Base-by-base conservation (phyloP, 768 basidiomycete genomes). In the Ramaria rubella region DNA sequence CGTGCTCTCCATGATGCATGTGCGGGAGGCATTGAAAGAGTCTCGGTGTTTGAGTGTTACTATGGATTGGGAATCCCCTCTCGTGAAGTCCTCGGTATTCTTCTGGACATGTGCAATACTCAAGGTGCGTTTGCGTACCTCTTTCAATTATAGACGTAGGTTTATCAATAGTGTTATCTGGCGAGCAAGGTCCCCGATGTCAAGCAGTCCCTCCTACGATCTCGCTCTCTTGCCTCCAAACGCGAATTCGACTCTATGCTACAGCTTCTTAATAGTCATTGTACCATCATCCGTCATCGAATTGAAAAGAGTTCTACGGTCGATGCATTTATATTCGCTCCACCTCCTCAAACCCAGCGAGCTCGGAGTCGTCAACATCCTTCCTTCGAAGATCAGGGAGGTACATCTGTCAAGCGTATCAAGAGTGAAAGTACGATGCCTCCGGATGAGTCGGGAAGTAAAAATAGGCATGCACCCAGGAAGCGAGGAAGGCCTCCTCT, bases 61-160 rank as follows among this genome's bases (percentile, higher is more conserved):
- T 11, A 56, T 56, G 55, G 46, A 56, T n/a, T 56, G 55, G 55
- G 55, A 56, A 12, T 56, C 55, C 27, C 44, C 55, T 15, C 45
- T 56, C 21, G 55, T 56, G 29, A 45, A n/a, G 17, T 56, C 27
- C 33, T 34, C 55, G 43, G 46, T 56, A 1, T 56, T 56, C 31
- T 56, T 56, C 30, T 56, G 55, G 55, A 46, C 55, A 3, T 56
- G 55, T 33, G 45, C 55, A 27, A 56, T 56, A 21, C 46, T 56
- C 17, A 45, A 56, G 46, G 55, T 56, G 46, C 21, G 55, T 15
- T 14, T 48, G 1, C 7, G 46, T 33, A 9, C 6, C 30, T 29
- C 5, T 24, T 19, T 45, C 17, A 31, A 34, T n/a, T 5, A 45
- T 56, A 34, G 30, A 5, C 44, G 4, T 29, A 43, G 5, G 15